These are phyloP conservation scores for Botrytis elliptica DNA, from an alignment of 2,329 filamentous ascomycete genomes.

Conservation along the genomic window DNA sequence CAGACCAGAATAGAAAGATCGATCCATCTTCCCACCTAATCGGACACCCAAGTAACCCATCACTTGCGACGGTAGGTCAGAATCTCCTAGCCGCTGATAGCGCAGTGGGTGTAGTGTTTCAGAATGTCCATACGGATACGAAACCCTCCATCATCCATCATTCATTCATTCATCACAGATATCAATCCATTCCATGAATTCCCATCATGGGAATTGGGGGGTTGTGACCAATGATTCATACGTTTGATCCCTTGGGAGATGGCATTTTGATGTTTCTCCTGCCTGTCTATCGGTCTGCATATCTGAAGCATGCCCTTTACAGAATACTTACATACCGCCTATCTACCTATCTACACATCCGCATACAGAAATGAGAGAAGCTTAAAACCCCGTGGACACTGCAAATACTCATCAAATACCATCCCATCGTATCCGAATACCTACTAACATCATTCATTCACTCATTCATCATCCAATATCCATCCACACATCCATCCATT, in stretches of 20 bases:
- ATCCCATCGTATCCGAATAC: background rate
- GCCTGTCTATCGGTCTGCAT: background rate
- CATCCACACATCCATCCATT: background rate
- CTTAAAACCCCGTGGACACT: no score
- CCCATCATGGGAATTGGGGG: background rate
- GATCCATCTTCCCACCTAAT: background rate
- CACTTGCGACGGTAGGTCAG: background rate
- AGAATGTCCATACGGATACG: background rate
- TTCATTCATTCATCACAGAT: background rate
- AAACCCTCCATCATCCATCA: background rate
- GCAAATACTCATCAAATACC: background rate
- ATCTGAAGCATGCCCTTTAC: background rate
- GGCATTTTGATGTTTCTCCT: no score
- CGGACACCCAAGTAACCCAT: background rate
- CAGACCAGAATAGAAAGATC: background rate
- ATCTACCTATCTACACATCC: background rate
- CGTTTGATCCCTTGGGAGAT: no score
- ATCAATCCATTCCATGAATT: background rate
- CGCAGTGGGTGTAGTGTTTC: conserved; percentile 7
- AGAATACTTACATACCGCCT: background rate
- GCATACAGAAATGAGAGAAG: background rate
- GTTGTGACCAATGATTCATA: background rate
- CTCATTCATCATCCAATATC: background rate
- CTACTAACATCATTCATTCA: background rate
- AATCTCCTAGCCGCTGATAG: conserved; percentile 1